Evolutionary conservation across 371 early-diverging fungal species (phyloP).

Genomic region (Mucor piriformis): DNA sequence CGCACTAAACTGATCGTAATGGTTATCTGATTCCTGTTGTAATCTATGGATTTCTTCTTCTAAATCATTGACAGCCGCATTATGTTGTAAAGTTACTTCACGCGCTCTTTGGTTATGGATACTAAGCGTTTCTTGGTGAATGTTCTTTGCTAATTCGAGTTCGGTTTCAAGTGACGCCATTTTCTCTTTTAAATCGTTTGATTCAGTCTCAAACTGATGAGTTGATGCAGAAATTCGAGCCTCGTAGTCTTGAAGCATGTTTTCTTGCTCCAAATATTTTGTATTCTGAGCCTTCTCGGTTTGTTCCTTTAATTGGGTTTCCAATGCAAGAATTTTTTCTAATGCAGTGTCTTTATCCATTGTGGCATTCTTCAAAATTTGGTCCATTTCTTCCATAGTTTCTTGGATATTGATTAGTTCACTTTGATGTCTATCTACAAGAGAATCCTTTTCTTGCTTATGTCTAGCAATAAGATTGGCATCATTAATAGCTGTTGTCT

Average conservation of each 20-base stretch:
- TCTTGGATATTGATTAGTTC: not conserved
- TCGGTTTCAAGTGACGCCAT: not conserved
- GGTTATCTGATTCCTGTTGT: not conserved
- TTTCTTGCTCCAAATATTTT: not conserved
- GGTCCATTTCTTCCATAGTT: not conserved
- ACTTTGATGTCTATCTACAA: not conserved
- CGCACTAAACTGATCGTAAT: not conserved
- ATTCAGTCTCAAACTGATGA: not conserved
- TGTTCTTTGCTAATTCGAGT: not conserved
- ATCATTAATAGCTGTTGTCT: not conserved
- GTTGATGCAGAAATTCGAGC: not conserved
- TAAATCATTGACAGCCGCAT: conserved; percentile 18
- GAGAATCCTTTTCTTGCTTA: not conserved
- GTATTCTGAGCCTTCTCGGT: not conserved
- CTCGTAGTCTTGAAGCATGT: not conserved
- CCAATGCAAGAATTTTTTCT: conserved; percentile 2
- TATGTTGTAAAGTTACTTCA: not conserved
- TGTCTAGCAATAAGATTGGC: not conserved
- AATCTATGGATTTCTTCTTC: conserved; percentile 11
- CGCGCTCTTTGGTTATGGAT: not conserved
- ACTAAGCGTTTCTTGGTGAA: not conserved
- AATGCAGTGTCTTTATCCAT: conserved; percentile 7
- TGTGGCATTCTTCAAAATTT: not conserved
- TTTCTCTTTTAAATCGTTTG: not conserved
- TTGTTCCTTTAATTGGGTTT: conserved; percentile 1